phyloP scores from a whole-genome alignment of 805 yeast species.

The Trichomonascus vanleenenianus region DNA sequence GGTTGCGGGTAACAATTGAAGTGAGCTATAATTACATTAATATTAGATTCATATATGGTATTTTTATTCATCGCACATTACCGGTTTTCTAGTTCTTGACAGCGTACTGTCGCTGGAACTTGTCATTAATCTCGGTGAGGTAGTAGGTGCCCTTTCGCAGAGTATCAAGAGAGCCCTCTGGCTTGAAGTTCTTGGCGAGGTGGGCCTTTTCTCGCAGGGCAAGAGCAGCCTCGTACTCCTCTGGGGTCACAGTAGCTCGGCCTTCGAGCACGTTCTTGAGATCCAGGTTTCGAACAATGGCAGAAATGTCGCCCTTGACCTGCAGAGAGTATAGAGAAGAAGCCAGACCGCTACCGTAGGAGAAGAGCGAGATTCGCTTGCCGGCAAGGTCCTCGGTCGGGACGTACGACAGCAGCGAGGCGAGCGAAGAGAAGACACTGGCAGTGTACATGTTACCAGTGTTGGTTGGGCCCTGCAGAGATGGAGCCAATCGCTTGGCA shows the following conservation, averaged over 20 bases:
- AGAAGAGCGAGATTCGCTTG: slow-evolving; percentile 86
- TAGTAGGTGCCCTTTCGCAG: slow-evolving; percentile 75
- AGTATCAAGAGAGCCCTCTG: slow-evolving; percentile 69
- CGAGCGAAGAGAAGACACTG: slow-evolving; percentile 78
- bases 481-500: slow-evolving; percentile 65
- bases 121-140: slow-evolving; percentile 76
- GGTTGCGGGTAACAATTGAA: background rate
- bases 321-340: slow-evolving; percentile 74
- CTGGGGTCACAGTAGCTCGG: slow-evolving; percentile 65
- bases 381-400: slow-evolving; percentile 67
- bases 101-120: slow-evolving; percentile 75
- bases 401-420: slow-evolving; percentile 70
- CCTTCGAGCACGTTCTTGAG: slow-evolving; percentile 57
- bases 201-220: slow-evolving; percentile 85
- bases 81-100: slow-evolving; percentile 47
- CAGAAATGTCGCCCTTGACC: slow-evolving; percentile 72
- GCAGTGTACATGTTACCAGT: slow-evolving; percentile 99
- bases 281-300: slow-evolving; percentile 57
- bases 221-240: slow-evolving; percentile 73
- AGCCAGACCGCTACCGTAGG: slow-evolving; percentile 98
- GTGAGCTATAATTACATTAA: too few relatives aligned
- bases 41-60: too few relatives aligned
- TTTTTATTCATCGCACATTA: background rate
- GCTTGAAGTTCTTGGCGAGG: slow-evolving; percentile 68
- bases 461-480: slow-evolving; percentile 84